phyloP scores from a whole-genome alignment of 345 rosid genomes.

The Bruguiera parviflora region DNA sequence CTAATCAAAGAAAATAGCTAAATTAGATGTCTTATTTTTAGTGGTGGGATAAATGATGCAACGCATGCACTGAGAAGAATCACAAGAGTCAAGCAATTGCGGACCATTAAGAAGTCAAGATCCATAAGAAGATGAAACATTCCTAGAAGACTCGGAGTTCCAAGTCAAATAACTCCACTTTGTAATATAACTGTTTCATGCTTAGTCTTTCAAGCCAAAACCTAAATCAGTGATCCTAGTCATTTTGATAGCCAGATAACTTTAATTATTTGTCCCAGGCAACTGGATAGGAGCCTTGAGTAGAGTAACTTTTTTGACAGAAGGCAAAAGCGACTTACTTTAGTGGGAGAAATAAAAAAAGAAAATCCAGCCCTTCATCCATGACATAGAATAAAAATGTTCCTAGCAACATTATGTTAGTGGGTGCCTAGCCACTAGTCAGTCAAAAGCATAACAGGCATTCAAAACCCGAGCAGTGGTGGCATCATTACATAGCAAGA shows the following conservation, averaged over 20 bases:
- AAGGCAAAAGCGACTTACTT: constrained; percentile 10
- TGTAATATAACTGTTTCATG: constrained; percentile 9
- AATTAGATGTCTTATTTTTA: no score
- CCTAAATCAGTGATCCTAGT: background rate
- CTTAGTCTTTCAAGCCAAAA: constrained; percentile 11
- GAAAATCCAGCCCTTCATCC: constrained; percentile 2
- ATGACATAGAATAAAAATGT: background rate
- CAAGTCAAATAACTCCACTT: background rate
- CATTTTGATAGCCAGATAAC: background rate
- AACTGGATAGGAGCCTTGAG: constrained; percentile 13
- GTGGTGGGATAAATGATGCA: no score
- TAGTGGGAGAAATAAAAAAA: constrained; percentile 10
- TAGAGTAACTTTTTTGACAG: constrained; percentile 22
- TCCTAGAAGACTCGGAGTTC: background rate
- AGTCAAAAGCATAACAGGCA: constrained; percentile 13
- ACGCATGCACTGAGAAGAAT: background rate
- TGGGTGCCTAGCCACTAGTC: constrained; percentile 22
- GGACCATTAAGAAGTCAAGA: constrained; percentile 4
- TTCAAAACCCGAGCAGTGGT: background rate
- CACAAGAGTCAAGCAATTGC: background rate
- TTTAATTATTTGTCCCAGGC: constrained; percentile 11
- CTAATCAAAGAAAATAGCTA: constrained; percentile 34
- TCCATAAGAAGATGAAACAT: background rate
- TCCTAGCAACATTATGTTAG: constrained; percentile 11
- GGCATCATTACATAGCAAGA: constrained; percentile 10